Evolutionary conservation across 371 early-diverging fungal genomes (phyloP).

Genomic region (Mortierella sp.): DNA sequence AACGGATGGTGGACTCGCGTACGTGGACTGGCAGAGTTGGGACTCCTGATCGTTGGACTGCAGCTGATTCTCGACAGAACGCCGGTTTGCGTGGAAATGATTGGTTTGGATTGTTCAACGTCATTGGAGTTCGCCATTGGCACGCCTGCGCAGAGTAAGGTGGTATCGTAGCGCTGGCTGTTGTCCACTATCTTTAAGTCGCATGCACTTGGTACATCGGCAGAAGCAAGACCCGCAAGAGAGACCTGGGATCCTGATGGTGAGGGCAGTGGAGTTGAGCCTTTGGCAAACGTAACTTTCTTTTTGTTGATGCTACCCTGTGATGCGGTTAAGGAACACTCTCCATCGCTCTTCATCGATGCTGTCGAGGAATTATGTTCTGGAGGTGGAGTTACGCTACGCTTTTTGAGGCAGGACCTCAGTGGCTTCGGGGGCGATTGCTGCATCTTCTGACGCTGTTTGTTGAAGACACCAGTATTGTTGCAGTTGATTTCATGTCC

Average conservation of each 20-base stretch:
- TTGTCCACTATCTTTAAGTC: neutral
- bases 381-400: neutral
- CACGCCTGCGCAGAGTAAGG: neutral
- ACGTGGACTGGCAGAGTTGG: constrained; percentile 12
- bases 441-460: neutral
- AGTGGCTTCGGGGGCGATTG: constrained; percentile 2
- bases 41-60: constrained; percentile 2
- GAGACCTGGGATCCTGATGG: constrained; percentile 24
- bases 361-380: neutral
- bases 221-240: neutral
- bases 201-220: neutral
- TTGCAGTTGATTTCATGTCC: neutral
- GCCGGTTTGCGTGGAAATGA: too few relatives aligned
- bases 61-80: too few relatives aligned
- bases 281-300: constrained; percentile 43
- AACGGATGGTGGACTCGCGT: constrained; percentile 28
- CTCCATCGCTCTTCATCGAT: neutral
- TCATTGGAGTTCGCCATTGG: neutral
- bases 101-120: too few relatives aligned
- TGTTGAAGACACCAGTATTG: too few relatives aligned
- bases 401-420: constrained; percentile 30
- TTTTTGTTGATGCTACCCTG: constrained; percentile 6
- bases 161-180: neutral
- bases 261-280: constrained; percentile 34
- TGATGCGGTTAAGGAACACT: neutral